A percentile compares a stretch with the other conserved stretches of the same genome.
Evolutionary conservation across 2,329 filamentous ascomycete genomes (phyloP).

Genomic region (Elsinoe necatrix): DNA sequence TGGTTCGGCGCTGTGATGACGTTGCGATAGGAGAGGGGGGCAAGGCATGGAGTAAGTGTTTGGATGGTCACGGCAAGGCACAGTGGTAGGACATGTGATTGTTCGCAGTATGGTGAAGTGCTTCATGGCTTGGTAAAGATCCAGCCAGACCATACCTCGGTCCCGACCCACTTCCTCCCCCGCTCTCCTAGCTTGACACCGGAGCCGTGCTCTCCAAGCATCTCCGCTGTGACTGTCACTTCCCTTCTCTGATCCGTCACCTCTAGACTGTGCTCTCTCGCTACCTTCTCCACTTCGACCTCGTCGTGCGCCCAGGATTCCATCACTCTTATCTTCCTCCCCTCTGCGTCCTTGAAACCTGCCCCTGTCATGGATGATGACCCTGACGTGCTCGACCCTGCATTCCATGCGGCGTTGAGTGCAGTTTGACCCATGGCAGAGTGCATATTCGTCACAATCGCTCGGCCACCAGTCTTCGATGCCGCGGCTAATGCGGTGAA

Average conservation of each 20-base stretch:
- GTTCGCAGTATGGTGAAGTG: not conserved
- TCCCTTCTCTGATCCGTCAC: slow-evolving; percentile 25
- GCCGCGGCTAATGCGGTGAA: slow-evolving; percentile 43
- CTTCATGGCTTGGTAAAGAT: slow-evolving; percentile 22
- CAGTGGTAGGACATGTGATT: not conserved
- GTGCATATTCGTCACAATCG: slow-evolving; percentile 63
- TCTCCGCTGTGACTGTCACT: slow-evolving; percentile 25
- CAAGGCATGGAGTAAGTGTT: not conserved
- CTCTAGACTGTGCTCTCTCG: slow-evolving; percentile 30
- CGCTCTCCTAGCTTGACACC: slow-evolving; percentile 24
- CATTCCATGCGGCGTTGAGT: not conserved
- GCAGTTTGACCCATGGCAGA: slow-evolving; percentile 47
- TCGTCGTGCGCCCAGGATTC: slow-evolving; percentile 43
- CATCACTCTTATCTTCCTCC: slow-evolving; percentile 47
- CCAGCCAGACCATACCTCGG: slow-evolving; percentile 34
- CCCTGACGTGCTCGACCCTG: not conserved
- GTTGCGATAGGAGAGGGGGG: not conserved
- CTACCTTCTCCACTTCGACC: slow-evolving; percentile 34
- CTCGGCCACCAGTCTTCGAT: slow-evolving; percentile 37
- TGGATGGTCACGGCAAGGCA: not conserved
- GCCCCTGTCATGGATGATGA: slow-evolving; percentile 43
- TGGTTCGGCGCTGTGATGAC: not conserved
- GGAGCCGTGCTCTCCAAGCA: slow-evolving; percentile 22
- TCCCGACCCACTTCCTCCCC: slow-evolving; percentile 35
- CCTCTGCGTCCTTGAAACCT: slow-evolving; percentile 50